Conservation (phyloP, 208 protist genomes). For the Zelonia costaricensis region DNA sequence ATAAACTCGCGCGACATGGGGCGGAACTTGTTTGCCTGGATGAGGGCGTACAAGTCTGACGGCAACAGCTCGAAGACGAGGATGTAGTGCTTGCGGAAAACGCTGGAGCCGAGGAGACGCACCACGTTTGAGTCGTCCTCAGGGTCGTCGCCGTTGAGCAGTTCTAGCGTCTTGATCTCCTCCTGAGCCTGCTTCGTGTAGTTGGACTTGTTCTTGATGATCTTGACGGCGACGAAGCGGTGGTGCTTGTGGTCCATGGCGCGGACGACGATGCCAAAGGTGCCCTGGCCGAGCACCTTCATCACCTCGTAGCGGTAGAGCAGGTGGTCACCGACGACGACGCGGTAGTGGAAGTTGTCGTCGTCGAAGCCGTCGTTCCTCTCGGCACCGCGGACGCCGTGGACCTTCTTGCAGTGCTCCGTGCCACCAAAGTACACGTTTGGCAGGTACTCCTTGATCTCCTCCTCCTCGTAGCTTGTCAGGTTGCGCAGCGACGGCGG, state of each 20-base stretch:
- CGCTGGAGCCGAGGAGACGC: conserved; percentile 54
- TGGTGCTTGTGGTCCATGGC: conserved; percentile 68
- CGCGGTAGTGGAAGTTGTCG: conserved; percentile 91
- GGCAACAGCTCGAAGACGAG: conserved; percentile 80
- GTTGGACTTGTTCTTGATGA: conserved; percentile 83
- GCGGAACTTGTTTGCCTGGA: conserved; percentile 70
- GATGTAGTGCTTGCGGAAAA: conserved; percentile 78
- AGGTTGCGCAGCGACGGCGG: conserved; percentile 38
- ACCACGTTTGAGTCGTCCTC: conserved; percentile 71
- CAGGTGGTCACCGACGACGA: conserved; percentile 93
- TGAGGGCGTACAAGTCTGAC: conserved; percentile 70
- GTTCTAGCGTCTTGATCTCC: conserved; percentile 78
- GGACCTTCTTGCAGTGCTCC: conserved; percentile 57
- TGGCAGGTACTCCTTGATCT: conserved; percentile 61
- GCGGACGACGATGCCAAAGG: conserved; percentile 90
- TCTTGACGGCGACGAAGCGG: conserved; percentile 76
- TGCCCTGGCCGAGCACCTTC: conserved; percentile 80
- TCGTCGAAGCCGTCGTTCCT: conserved; percentile 95
- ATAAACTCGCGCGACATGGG: conserved; percentile 78
- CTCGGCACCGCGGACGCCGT: conserved; percentile 32
- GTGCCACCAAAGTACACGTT: conserved; percentile 72
- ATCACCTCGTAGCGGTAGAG: conserved; percentile 91
- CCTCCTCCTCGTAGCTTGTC: conserved; percentile 64
- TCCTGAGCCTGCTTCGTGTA: conserved; percentile 85
- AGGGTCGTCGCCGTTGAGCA: conserved; percentile 62